phyloP scores from a whole-genome alignment of 495 filamentous ascomycete genomes.

The Penicillium nucicola region DNA sequence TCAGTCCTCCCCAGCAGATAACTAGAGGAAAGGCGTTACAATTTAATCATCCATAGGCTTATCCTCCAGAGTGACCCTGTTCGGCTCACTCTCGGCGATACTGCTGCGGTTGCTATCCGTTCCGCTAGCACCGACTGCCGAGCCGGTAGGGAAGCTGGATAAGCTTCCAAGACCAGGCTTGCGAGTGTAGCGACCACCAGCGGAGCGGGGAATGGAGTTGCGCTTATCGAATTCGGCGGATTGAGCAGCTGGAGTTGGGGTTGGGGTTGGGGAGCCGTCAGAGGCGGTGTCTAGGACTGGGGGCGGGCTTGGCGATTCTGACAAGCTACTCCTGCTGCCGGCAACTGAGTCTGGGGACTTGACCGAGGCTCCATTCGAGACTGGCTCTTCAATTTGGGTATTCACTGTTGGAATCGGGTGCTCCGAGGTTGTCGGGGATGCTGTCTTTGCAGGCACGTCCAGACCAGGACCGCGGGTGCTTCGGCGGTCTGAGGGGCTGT shows the following conservation, averaged over 20 bases:
- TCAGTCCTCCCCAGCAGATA: background rate
- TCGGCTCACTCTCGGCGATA: conserved; percentile 42
- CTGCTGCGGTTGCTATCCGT: conserved; percentile 47
- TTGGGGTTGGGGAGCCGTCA: conserved; percentile 39
- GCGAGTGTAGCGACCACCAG: conserved; percentile 27
- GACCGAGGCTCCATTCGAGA: conserved; percentile 35
- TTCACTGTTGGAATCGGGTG: conserved; percentile 23
- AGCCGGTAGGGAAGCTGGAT: conserved; percentile 35
- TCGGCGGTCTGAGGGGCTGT: conserved; percentile 57
- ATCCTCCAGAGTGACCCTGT: conserved; percentile 77
- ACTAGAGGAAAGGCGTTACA: background rate
- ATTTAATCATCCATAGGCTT: conserved; percentile 77
- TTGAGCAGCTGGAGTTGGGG: conserved; percentile 31
- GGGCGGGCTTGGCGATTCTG: conserved; percentile 29
- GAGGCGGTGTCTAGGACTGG: conserved; percentile 30
- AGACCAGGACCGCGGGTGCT: conserved; percentile 52
- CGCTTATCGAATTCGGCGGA: conserved; percentile 43
- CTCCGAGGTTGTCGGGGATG: conserved; percentile 25
- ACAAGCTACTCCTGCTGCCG: conserved; percentile 34
- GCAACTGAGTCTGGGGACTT: conserved; percentile 32
- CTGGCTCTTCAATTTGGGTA: conserved; percentile 26
- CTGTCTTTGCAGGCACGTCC: conserved; percentile 54
- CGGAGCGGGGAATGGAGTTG: conserved; percentile 40
- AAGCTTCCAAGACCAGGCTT: conserved; percentile 43
- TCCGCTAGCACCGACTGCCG: conserved; percentile 26